Base-by-base conservation (phyloP, 345 rosid species). In the Xanthoceras sorbifolium region DNA sequence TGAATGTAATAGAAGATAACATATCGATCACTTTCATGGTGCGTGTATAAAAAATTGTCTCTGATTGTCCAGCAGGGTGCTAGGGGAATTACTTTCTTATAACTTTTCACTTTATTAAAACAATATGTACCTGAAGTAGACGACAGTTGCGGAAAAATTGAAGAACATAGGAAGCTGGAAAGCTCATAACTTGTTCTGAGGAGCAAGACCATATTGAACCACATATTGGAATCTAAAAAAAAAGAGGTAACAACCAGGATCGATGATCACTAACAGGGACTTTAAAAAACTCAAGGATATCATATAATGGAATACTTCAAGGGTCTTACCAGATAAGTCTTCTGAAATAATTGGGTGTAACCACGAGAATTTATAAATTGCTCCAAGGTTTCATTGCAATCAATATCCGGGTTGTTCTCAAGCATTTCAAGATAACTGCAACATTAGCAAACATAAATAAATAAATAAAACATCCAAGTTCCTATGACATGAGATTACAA, bases 141-240 rank as follows among this genome's bases (percentile, higher is more conserved):
- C 91, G 96, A 80, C 93, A 97, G 31, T 93, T 90, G 74, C 88
- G 87, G 80, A 91, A 93, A 86, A 95, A 95, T 10, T 96, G 91
- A 79, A 95, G 90, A 71, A 91, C 86, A 11, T 92, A 90, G 88
- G 74, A 93, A 74, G 98, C 98, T 50, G 99, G 87, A 84, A 93
- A 91, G 78, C 78, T 89, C 88, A 83, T 82, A 17, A 95, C 92
- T 80, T 90, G 87, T 64, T 95, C 91, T 25, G 92, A 82, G 63
- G 94, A 84, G 77, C 96, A 91, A 23, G 98, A 90, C 99, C 98
- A 95, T 75, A 91, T 90, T 6, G 98, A 95, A 74, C 98, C 95
- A 78, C 97, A 90, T 64, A 95, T 80, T 0, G 99, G 99, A 32
- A 95, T 87, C 98, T 94, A 63, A 60, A 23, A 40, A 1, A 5